A percentile compares a stretch with the other conserved stretches of the same genome.
Evolutionary conservation across 805 yeast species (phyloP).

Genomic region (Danielia reshetovae): DNA sequence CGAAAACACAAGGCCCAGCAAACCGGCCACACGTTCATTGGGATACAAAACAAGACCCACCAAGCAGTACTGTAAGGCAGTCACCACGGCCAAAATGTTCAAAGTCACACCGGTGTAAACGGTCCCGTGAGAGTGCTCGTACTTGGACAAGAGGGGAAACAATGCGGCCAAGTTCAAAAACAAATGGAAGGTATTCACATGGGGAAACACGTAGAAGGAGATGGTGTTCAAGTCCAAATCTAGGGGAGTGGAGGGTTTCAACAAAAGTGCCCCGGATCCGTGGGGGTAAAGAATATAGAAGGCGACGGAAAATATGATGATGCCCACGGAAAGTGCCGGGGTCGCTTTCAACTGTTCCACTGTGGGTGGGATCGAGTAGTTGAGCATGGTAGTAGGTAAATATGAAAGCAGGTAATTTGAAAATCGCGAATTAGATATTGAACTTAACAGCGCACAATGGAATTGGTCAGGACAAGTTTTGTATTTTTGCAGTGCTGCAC

Average conservation of each 20-base stretch:
- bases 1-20: conserved; percentile 73
- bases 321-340: conserved; percentile 64
- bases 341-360: conserved; percentile 7
- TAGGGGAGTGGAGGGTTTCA: conserved; percentile 49
- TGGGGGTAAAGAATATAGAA: conserved; percentile 35
- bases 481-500: too few relatives aligned
- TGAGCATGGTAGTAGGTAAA: too few relatives aligned
- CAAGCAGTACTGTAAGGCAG: conserved; percentile 62
- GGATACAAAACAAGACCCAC: conserved; percentile 51
- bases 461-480: too few relatives aligned
- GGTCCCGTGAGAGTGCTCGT: conserved; percentile 76
- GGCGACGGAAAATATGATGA: conserved; percentile 49
- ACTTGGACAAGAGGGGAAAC: conserved; percentile 56
- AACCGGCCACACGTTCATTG: conserved; percentile 54
- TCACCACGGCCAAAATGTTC: conserved; percentile 62
- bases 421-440: too few relatives aligned
- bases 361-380: too few relatives aligned
- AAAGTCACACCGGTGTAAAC: conserved; percentile 79
- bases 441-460: too few relatives aligned
- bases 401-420: too few relatives aligned
- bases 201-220: conserved; percentile 74
- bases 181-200: conserved; percentile 58
- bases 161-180: conserved; percentile 54
- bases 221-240: conserved; percentile 43
- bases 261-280: conserved; percentile 11